Evolutionary conservation across 257 asterid genomes (phyloP), one percentile per base, ranked within the genome.

Genomic region (Anisodus acutangulus): DNA sequence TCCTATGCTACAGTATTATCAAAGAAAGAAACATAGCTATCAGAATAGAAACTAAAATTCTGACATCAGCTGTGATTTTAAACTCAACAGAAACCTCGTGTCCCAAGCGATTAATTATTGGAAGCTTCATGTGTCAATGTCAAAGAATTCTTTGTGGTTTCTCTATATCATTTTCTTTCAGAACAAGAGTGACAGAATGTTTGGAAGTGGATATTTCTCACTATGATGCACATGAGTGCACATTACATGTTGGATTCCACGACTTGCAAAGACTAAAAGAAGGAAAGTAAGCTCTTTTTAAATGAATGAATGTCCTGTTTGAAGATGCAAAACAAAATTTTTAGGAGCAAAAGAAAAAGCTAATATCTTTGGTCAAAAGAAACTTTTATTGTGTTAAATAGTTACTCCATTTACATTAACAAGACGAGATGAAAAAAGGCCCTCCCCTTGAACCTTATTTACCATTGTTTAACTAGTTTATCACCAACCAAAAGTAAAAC

Each of bases 401-500:
- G 3, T 2, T 19, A 3, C 54, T 69, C 53, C 31, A 3, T 19
- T 74, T 49, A 74, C 62, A 66, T 35, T 66, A 45, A 31, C 47
- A 66, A 13, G 45, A 6, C 22, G 0, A 39, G 78, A 15, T 39
- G 53, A 67, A 39, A 39, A 67, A 67, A 15, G 53, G 26, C 39
- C 78, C 53, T 39, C 53, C 26, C n/a, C 1, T 68, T 68, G 51
- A 67, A 67, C 22, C 22, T 67, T 67, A 37, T 41, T 41, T 41
- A 41, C 45, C 62, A 55, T 55, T 55, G n/a, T 55, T 7, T 22
- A 74, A 19, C 60, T 22, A 74, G 80, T 49, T 74, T 22, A 74
- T 49, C 80, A 74, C 7, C 80, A 74, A 74, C 60, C 80, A 11
- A 41, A 74, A 19, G 80, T 74, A 49, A 26, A 60, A 57, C 60